phyloP scores from a whole-genome alignment of 2,329 filamentous ascomycete species.

The Aspergillus cejpii region DNA sequence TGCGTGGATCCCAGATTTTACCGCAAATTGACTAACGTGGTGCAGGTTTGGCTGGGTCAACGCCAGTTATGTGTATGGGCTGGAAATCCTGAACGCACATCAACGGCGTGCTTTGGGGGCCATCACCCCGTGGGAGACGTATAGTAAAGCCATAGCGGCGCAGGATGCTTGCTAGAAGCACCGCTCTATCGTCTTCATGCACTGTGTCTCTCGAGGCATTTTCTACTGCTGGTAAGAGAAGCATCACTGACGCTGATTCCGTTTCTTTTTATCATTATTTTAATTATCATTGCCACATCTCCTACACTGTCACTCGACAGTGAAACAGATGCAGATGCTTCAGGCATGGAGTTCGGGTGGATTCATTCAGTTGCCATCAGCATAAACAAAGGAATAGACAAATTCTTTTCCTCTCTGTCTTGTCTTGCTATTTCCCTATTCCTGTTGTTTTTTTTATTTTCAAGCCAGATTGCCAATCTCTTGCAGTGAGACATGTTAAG shows the following conservation, averaged over 20 bases:
- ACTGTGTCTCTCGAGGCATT: background rate
- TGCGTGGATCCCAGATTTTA: conserved; percentile 2
- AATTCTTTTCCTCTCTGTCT: background rate
- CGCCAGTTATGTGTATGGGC: conserved; percentile 89
- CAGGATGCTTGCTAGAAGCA: conserved; percentile 19
- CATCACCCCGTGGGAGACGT: conserved; percentile 78
- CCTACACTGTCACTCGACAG: background rate
- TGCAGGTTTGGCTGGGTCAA: conserved; percentile 96
- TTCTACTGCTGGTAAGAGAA: background rate
- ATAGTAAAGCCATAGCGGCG: conserved; percentile 57
- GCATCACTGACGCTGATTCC: background rate
- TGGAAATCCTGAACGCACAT: conserved; percentile 81
- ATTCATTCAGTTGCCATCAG: background rate
- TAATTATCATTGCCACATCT: background rate
- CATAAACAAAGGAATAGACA: background rate
- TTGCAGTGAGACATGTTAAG: background rate
- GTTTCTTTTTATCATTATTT: background rate
- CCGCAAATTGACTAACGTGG: conserved; percentile 5
- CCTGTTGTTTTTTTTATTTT: background rate
- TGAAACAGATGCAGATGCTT: background rate
- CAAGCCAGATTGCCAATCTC: background rate
- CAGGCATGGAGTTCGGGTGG: background rate
- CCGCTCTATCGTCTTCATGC: background rate
- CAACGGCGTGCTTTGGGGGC: conserved; percentile 84
- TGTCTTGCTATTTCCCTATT: background rate